A percentile compares a stretch with the other conserved stretches of the same genome.
Evolutionary conservation across 306 rosid species (phyloP).

Genomic region (Betula pendula): DNA sequence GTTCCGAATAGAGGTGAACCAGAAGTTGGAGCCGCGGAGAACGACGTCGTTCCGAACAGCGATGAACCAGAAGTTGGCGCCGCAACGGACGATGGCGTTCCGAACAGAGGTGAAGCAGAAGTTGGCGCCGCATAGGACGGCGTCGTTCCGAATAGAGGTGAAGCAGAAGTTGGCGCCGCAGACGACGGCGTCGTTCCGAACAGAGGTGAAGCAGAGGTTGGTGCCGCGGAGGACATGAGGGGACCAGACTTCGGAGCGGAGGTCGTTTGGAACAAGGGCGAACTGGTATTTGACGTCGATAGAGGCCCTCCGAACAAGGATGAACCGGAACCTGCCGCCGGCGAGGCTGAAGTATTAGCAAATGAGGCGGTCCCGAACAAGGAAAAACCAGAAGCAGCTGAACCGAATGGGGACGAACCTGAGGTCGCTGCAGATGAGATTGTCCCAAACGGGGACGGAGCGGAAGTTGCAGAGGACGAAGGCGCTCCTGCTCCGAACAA

Average conservation of each 20-base stretch:
- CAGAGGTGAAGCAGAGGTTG: conserved; percentile 21
- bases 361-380: conserved; percentile 20
- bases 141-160: conserved; percentile 18
- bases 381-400: conserved; percentile 25
- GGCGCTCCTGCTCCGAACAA: neutral
- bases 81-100: conserved; percentile 26
- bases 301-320: conserved; percentile 5
- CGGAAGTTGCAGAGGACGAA: conserved; percentile 4
- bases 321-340: neutral
- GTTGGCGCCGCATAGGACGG: conserved; percentile 23
- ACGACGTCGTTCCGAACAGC: conserved; percentile 22
- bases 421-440: conserved; percentile 23
- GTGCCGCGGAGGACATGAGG: conserved; percentile 6
- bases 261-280: neutral
- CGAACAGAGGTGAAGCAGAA: conserved; percentile 24
- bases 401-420: conserved; percentile 20
- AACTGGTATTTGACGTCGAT: conserved; percentile 1
- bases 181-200: conserved; percentile 27
- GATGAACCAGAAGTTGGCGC: conserved; percentile 18
- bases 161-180: neutral
- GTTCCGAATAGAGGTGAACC: conserved; percentile 24
- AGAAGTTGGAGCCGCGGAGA: conserved; percentile 24
- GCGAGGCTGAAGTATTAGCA: neutral
- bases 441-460: conserved; percentile 28
- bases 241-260: conserved; percentile 25